These are phyloP conservation scores for Aspergillus proliferans DNA, from an alignment of 2,329 filamentous ascomycete species.

Conservation along the genomic window DNA sequence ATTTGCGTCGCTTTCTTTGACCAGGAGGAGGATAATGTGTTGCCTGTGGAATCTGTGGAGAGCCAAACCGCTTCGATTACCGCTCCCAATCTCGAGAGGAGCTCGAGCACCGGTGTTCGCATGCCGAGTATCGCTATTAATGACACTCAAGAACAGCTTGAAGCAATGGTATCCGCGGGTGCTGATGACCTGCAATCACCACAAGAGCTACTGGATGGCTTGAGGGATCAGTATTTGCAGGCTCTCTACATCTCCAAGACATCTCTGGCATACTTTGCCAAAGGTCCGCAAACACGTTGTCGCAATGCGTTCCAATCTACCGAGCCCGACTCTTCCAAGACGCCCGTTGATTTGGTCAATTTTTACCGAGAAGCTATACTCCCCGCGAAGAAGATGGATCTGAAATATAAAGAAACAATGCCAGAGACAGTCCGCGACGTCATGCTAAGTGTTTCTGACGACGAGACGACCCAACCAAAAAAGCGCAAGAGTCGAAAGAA, in stretches of 20 bases:
- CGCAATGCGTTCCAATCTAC: conserved; percentile 33
- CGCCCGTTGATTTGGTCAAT: conserved; percentile 23
- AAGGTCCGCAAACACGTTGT: conserved; percentile 44
- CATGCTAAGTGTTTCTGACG: conserved; percentile 31
- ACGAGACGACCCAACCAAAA: conserved; percentile 18
- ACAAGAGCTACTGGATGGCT: conserved; percentile 29
- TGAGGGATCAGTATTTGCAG: conserved; percentile 38
- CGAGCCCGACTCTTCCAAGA: conserved; percentile 15
- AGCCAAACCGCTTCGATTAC: conserved; percentile 11
- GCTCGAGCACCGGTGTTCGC: conserved; percentile 6
- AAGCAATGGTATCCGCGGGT: conserved; percentile 6
- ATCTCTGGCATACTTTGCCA: conserved; percentile 48
- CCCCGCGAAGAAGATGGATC: conserved; percentile 41
- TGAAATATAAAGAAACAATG: conserved; percentile 42
- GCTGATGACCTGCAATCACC: conserved; percentile 22
- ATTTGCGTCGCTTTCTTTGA: conserved; percentile 25
- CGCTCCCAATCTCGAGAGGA: conserved; percentile 8
- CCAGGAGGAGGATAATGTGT: conserved; percentile 9
- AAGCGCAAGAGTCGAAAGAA: conserved; percentile 33
- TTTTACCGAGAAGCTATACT: conserved; percentile 40
- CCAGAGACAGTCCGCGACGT: conserved; percentile 34
- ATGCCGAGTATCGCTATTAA: conserved; percentile 3
- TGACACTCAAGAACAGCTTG: conserved; percentile 13
- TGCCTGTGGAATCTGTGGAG: conserved; percentile 16
- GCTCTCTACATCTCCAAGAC: conserved; percentile 42